Evolutionary conservation across 1,284 basidiomycete species (phyloP).

Genomic region (Quambalaria eucalypti): DNA sequence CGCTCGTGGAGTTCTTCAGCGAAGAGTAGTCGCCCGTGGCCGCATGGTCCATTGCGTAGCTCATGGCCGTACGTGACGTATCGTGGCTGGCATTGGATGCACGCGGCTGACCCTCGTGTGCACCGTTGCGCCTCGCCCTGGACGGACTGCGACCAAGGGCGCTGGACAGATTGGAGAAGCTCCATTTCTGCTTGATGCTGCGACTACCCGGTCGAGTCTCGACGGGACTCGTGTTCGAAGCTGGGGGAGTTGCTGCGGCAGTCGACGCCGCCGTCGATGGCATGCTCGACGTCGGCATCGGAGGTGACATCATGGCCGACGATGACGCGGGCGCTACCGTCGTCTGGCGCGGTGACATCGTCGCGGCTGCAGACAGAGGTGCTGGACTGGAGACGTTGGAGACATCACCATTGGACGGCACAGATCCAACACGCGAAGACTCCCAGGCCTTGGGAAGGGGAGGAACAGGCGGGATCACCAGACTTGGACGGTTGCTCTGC

Average conservation of each 20-base stretch:
- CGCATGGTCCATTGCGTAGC: too few relatives aligned
- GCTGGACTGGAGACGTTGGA: constrained; percentile 1
- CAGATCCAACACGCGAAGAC: too few relatives aligned
- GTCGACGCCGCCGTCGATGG: not conserved
- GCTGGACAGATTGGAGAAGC: constrained; percentile 4
- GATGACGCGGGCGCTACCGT: not conserved
- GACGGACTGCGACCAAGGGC: constrained; percentile 4
- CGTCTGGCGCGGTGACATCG: not conserved
- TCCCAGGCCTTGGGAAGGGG: constrained; percentile 86
- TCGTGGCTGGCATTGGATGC: too few relatives aligned
- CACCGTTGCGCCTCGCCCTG: too few relatives aligned
- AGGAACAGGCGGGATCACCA: constrained; percentile 80
- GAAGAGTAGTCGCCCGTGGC: too few relatives aligned
- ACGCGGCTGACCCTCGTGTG: too few relatives aligned
- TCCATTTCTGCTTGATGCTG: constrained; percentile 2
- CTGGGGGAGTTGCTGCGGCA: not conserved
- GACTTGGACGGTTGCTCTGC: not conserved
- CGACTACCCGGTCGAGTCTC: not conserved
- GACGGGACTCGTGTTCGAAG: not conserved
- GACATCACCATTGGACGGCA: too few relatives aligned
- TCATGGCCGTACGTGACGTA: too few relatives aligned
- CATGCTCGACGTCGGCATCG: not conserved
- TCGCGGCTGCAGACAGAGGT: constrained; percentile 3
- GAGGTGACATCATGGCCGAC: constrained; percentile 3
- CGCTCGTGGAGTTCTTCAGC: too few relatives aligned